Conservation (phyloP, 345 rosid genomes). For the Salix caprea region DNA sequence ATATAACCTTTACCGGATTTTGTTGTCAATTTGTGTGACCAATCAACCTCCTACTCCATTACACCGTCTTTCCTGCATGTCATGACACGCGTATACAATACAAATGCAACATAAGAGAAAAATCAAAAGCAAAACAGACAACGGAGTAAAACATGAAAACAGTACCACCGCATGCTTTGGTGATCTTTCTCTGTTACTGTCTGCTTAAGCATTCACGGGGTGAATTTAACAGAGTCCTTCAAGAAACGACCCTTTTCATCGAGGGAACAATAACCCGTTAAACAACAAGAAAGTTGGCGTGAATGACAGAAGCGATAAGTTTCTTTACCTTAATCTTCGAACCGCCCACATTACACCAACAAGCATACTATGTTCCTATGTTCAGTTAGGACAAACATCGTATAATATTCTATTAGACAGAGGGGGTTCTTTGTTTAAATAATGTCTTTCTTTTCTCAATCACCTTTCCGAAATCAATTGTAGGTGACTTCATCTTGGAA, state of each 20-base stretch:
- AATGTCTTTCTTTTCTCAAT: not conserved
- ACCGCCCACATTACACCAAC: not conserved
- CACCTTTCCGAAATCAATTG: not conserved
- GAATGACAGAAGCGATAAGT: not conserved
- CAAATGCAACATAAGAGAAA: not conserved
- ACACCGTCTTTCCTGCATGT: not conserved
- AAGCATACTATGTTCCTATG: not conserved
- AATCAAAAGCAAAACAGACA: not conserved
- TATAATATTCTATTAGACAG: not conserved
- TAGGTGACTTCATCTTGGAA: not conserved
- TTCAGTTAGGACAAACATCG: not conserved
- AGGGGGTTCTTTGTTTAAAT: not conserved
- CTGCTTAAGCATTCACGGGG: not conserved
- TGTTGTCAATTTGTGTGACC: conserved; percentile 10
- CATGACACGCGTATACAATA: not conserved
- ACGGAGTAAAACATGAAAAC: not conserved
- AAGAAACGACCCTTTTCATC: too few species aligned
- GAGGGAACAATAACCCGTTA: too few species aligned
- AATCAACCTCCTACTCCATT: conserved; percentile 10
- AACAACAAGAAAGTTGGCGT: too few species aligned
- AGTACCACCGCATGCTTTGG: not conserved
- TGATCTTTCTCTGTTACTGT: not conserved
- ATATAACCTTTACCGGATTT: not conserved
- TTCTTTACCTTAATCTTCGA: not conserved
- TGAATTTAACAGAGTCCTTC: not conserved